These are phyloP conservation scores for Emericellopsis cladophorae DNA, from an alignment of 2,329 filamentous ascomycete genomes.

Conservation along the genomic window DNA sequence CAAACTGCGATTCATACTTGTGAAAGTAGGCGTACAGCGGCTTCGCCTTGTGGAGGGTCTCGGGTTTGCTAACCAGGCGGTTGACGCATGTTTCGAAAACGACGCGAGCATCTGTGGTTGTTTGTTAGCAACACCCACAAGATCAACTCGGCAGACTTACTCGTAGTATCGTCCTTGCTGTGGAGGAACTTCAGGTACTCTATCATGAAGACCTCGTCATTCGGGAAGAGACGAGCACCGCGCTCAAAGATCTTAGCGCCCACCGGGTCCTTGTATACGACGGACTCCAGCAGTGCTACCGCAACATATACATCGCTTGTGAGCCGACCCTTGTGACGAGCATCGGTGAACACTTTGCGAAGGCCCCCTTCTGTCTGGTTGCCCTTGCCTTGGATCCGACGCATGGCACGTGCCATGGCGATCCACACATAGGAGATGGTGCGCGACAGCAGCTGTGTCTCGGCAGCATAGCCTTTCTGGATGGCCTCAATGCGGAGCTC, in stretches of 20 bases:
- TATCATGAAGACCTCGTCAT: slow-evolving; percentile 84
- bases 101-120: slow-evolving; percentile 65
- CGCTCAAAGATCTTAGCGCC: slow-evolving; percentile 94
- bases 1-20: slow-evolving; percentile 87
- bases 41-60: slow-evolving; percentile 63
- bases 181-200: slow-evolving; percentile 95
- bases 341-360: slow-evolving; percentile 79
- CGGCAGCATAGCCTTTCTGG: slow-evolving; percentile 55
- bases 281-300: slow-evolving; percentile 83
- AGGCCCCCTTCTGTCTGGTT: slow-evolving; percentile 57
- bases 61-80: slow-evolving; percentile 64
- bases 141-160: slow-evolving; percentile 37
- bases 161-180: slow-evolving; percentile 83
- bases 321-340: slow-evolving; percentile 73
- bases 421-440: slow-evolving; percentile 94
- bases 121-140: slow-evolving; percentile 7
- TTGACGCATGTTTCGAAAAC: slow-evolving; percentile 93
- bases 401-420: slow-evolving; percentile 83
- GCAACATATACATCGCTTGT: slow-evolving; percentile 94
- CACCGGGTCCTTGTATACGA: slow-evolving; percentile 88
- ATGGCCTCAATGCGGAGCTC: slow-evolving; percentile 52
- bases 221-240: slow-evolving; percentile 83
- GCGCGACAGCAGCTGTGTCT: slow-evolving; percentile 65
- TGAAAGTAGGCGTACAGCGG: slow-evolving; percentile 86
- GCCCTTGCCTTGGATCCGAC: slow-evolving; percentile 81